Base-by-base conservation (phyloP, 164 flowering plant genomes). In the Piper betle region DNA sequence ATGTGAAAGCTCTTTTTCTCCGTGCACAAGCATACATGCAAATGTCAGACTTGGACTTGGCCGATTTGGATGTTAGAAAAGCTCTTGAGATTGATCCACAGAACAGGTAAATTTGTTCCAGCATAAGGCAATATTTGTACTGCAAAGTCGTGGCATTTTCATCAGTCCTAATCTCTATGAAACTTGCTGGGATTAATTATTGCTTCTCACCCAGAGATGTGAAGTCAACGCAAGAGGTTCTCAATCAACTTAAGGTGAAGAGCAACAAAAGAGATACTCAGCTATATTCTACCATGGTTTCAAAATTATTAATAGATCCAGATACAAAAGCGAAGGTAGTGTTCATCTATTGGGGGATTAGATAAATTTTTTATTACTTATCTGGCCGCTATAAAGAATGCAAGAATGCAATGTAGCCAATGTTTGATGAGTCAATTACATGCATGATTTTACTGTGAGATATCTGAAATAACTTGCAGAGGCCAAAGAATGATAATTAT, bases 1-100 rank as follows among this genome's bases (percentile, higher is more conserved):
- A 87, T 70, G 79, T 85, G 58, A 87, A 87, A 66, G 91, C 91
- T 39, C 68, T 84, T 43, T 87, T 80, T 61, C 74, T 88, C 61
- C 72, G 96, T 54, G 91, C 87, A 53, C 87, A 87, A 68, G 84
- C 87, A 39, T 81, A 72, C 62, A 81, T 83, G 63, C 77, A 73
- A 67, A 74, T 71, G 59, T 71, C 74, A 17, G 91, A 87, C 68
- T 67, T 82, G 63, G 65, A 76, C 70, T 70, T 71, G 67, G 85
- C 91, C 41, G 87, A 82, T 58, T 52, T 77, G 52, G 95, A 87
- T 69, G 68, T 84, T 65, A 83, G 76, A 76, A 85, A 82, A 72
- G 88, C 86, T 58, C 79, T 84, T 39, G 88, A 83, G 69, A 64
- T 67, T 40, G 91, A 87, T 73, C 83, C 88, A 5, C 61, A 68